These are phyloP conservation scores for Waitea zeae DNA, from an alignment of 1,284 basidiomycete genomes.

Conservation along the genomic window DNA sequence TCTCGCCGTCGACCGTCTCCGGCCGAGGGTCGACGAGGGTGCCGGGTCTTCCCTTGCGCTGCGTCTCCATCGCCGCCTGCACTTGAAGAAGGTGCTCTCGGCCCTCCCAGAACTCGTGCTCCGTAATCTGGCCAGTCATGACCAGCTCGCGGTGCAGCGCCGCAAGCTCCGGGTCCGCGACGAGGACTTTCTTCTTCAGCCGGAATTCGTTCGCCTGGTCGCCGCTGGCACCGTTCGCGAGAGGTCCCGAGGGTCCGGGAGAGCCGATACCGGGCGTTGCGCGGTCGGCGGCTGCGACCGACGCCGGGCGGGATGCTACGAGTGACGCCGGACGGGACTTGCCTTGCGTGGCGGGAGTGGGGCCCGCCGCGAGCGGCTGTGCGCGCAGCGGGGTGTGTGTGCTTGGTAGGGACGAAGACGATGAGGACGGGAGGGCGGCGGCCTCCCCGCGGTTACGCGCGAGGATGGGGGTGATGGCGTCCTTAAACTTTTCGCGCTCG, in stretches of 20 bases:
- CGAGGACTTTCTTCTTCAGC: conserved; percentile 63
- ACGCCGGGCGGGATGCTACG: conserved; percentile 9
- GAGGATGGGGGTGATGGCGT: conserved; percentile 56
- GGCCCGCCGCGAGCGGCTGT: conserved; percentile 13
- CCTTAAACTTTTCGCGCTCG: conserved; percentile 70
- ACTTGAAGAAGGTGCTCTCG: conserved; percentile 68
- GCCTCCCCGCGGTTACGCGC: conserved; percentile 33
- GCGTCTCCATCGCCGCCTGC: conserved; percentile 52
- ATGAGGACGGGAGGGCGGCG: conserved; percentile 9
- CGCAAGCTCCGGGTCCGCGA: conserved; percentile 60
- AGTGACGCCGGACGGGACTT: conserved; percentile 5
- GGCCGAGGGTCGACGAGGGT: conserved; percentile 83
- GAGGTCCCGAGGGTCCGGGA: background rate
- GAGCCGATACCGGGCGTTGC: conserved; percentile 41
- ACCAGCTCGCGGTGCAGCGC: conserved; percentile 76
- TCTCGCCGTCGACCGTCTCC: conserved; percentile 60
- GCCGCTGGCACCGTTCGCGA: background rate
- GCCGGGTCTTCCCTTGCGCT: conserved; percentile 71
- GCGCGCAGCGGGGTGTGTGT: conserved; percentile 12
- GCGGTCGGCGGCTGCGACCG: conserved; percentile 16
- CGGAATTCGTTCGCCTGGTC: conserved; percentile 38
- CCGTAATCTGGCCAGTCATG: conserved; percentile 68
- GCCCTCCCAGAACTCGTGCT: conserved; percentile 91
- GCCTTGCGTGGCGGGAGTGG: conserved; percentile 6
- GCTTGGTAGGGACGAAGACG: no score